Conservation (phyloP, 352 stramenopile genomes). For the Albugo laibachii region DNA sequence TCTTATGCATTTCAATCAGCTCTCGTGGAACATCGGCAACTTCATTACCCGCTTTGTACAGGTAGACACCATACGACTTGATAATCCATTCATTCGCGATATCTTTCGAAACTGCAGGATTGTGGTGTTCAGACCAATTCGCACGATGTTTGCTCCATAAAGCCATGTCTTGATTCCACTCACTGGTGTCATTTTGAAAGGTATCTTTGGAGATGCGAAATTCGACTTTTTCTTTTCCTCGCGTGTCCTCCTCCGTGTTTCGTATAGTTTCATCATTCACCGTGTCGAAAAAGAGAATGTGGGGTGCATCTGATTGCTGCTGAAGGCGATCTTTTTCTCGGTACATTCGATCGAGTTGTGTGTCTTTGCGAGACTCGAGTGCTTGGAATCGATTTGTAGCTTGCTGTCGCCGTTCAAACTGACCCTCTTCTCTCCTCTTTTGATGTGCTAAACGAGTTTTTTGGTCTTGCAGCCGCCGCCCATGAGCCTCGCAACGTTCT, state of each 20-base stretch:
- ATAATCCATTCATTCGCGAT: slow-evolving; percentile 79
- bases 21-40: slow-evolving; percentile 35
- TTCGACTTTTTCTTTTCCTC: slow-evolving; percentile 74
- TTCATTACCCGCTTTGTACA: slow-evolving; percentile 16
- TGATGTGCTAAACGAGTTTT: slow-evolving; percentile 33
- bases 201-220: slow-evolving; percentile 78
- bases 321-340: slow-evolving; percentile 65
- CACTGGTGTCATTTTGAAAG: slow-evolving; percentile 71
- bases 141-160: slow-evolving; percentile 73
- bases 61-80: slow-evolving; percentile 68
- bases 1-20: slow-evolving; percentile 41
- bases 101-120: slow-evolving; percentile 71
- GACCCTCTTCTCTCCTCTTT: slow-evolving; percentile 41
- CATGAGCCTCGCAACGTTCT: slow-evolving; percentile 47
- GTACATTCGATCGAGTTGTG: slow-evolving; percentile 53
- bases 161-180: slow-evolving; percentile 81
- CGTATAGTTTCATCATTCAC: slow-evolving; percentile 48
- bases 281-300: slow-evolving; percentile 76
- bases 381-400: slow-evolving; percentile 53
- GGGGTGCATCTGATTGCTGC: slow-evolving; percentile 45
- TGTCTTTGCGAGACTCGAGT: slow-evolving; percentile 58
- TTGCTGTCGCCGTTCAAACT: slow-evolving; percentile 59
- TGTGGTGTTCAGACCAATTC: slow-evolving; percentile 74
- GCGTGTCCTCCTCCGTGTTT: slow-evolving; percentile 59
- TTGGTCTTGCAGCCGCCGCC: slow-evolving; percentile 40